Evolutionary conservation across 2,329 filamentous ascomycete species (phyloP).

Genomic region (Tolypocladium album): DNA sequence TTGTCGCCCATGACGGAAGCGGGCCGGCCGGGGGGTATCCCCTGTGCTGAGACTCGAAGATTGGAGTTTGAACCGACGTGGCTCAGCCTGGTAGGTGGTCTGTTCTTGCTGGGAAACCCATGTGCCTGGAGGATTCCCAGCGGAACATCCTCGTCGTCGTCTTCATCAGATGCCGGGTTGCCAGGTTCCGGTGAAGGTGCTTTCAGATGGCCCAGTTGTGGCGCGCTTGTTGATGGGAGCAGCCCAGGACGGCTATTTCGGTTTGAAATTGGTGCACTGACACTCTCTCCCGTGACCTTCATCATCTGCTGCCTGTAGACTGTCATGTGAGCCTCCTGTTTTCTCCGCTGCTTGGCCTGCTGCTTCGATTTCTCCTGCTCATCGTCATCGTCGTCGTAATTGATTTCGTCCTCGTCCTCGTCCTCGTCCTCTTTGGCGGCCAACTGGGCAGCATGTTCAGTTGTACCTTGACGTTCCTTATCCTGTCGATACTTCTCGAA

Average conservation of each 20-base stretch:
- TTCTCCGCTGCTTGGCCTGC: slow-evolving; percentile 65
- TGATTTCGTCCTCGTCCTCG: slow-evolving; percentile 51
- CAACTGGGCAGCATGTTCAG: slow-evolving; percentile 27
- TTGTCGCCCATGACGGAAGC: slow-evolving; percentile 46
- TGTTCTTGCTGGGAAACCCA: slow-evolving; percentile 71
- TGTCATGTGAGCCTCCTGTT: slow-evolving; percentile 82
- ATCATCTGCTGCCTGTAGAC: slow-evolving; percentile 94
- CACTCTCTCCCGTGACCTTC: slow-evolving; percentile 76
- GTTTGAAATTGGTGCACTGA: slow-evolving; percentile 10
- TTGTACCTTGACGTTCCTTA: slow-evolving; percentile 48
- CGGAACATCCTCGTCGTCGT: slow-evolving; percentile 85
- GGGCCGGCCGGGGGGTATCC: slow-evolving; percentile 36
- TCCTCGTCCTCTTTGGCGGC: slow-evolving; percentile 50
- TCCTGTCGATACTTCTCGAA: slow-evolving; percentile 75
- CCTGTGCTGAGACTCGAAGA: slow-evolving; percentile 44
- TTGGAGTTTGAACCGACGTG: slow-evolving; percentile 62
- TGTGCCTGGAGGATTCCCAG: slow-evolving; percentile 80
- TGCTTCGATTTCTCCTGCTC: slow-evolving; percentile 66
- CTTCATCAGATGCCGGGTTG: slow-evolving; percentile 57
- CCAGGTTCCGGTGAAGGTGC: slow-evolving; percentile 24
- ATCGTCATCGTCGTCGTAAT: slow-evolving; percentile 67
- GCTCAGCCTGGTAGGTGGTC: slow-evolving; percentile 58
- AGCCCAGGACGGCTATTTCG: slow-evolving; percentile 41
- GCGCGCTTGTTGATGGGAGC: slow-evolving; percentile 49
- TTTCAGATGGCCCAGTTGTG: slow-evolving; percentile 38